Evolutionary conservation across 208 protist species (phyloP).

Genomic region (Wallacemonas sp.): DNA sequence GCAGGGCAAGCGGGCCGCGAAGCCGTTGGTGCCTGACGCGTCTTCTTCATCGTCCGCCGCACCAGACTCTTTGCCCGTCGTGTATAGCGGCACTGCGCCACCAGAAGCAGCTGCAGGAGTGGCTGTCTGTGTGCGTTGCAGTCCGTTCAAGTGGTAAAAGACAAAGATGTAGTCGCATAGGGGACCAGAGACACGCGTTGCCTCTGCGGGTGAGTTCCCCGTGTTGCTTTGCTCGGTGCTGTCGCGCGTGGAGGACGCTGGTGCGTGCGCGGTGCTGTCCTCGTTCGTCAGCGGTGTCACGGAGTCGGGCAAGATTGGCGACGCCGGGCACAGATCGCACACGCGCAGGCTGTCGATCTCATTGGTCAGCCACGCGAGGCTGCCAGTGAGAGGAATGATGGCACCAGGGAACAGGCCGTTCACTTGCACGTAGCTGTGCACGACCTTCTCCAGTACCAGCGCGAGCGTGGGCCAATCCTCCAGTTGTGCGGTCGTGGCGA

Average conservation of each 20-base stretch:
- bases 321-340: slow-evolving; percentile 2
- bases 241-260: too few relatives aligned
- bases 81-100: background rate
- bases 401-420: background rate
- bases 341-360: slow-evolving; percentile 8
- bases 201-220: too few relatives aligned
- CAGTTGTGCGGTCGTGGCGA: slow-evolving; percentile 31
- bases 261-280: too few relatives aligned
- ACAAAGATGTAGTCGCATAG: slow-evolving; percentile 4
- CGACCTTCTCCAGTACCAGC: slow-evolving; percentile 24
- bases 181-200: background rate
- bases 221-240: too few relatives aligned
- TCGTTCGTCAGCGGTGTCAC: background rate
- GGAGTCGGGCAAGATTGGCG: background rate
- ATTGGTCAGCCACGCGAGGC: background rate
- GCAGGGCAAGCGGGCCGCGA: slow-evolving; percentile 25
- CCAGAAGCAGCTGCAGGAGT: too few relatives aligned
- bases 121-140: background rate
- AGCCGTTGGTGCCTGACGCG: slow-evolving; percentile 13
- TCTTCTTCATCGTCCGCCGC: background rate
- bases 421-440: background rate
- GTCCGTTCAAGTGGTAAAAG: slow-evolving; percentile 11
- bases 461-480: slow-evolving; percentile 43
- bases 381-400: slow-evolving; percentile 1
- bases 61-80: background rate